phyloP scores from a whole-genome alignment of 225 moss, liverwort and hornwort species.

The Sphagnum tenellum region DNA sequence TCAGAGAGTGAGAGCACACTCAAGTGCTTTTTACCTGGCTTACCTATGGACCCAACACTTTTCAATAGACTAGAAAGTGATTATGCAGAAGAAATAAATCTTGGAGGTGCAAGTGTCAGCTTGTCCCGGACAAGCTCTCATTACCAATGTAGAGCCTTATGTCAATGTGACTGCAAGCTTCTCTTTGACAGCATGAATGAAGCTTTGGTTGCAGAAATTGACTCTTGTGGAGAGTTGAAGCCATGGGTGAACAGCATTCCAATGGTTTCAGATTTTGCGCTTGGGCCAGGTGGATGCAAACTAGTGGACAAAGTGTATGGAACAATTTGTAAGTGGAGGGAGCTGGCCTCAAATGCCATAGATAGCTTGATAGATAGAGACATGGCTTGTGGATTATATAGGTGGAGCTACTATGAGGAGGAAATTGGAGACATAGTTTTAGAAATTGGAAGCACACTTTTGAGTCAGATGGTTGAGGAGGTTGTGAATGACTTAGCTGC shows the following conservation, averaged over 20 bases:
- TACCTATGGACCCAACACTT: constrained; percentile 37
- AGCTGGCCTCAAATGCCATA: constrained; percentile 47
- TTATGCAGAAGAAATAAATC: constrained; percentile 13
- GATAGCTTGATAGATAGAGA: constrained; percentile 74
- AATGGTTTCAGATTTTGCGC: constrained; percentile 1
- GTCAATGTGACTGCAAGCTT: constrained; percentile 33
- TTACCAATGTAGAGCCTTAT: no score
- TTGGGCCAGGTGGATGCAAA: constrained; percentile 5
- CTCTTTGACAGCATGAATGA: constrained; percentile 64
- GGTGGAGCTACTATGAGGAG: constrained; percentile 53
- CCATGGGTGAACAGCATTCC: no score
- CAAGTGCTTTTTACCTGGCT: constrained; percentile 4
- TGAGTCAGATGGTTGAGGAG: constrained; percentile 60
- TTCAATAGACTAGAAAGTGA: constrained; percentile 54
- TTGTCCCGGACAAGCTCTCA: no score
- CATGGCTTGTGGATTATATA: constrained; percentile 54
- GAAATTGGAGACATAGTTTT: constrained; percentile 54
- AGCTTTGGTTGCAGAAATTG: constrained; percentile 25
- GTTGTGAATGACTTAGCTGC: constrained; percentile 55
- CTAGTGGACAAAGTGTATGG: constrained; percentile 64
- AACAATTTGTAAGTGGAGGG: constrained; percentile 56
- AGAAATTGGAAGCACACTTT: constrained; percentile 58
- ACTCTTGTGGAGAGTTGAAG: no score
- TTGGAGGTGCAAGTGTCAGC: no score
- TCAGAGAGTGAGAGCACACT: constrained; percentile 4